Evolutionary conservation across 148 eudicot genomes (phyloP), one percentile per base, ranked within the genome.

Genomic region (Limonium bicolor): DNA sequence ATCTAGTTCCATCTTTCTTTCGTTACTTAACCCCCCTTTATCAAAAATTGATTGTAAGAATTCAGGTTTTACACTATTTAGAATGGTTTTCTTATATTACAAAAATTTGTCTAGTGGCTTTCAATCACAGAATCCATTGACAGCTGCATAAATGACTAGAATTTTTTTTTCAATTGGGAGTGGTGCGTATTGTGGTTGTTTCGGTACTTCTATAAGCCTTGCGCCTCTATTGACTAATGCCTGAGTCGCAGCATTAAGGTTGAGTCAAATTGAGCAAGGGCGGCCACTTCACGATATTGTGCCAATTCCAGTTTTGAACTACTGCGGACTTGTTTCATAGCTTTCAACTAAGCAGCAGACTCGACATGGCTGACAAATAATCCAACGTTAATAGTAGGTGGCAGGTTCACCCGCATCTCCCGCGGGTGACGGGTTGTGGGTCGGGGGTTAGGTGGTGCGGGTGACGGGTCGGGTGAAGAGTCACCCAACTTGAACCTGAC

Each of bases 111-210:
- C 44, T 40, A 33, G 19, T 48, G 53, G 39, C 39, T 17, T 48
- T 48, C 39, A 17, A 48, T 48, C 53, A 48, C 39, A 48, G 39
- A 48, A 48, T 48, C 53, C 53, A 48, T 48, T 48, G 53, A 48
- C 53, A 48, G 26, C 12, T 33, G 53, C 39, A 32, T 48, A 48
- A 48, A 48, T 48, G 25, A 48, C 40, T 1, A 48, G 16, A 48
- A 32, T 29, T 31, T 31, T 0, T 48, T 48, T 32, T 48, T 48
- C 53, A 32, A 48, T 48, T 48, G 27, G 27, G 25, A 43, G 27
- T 43, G 28, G 27, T 43, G 48, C 48, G 25, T 43, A n/a, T n/a
- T n/a, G n/a, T n/a, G n/a, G n/a, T n/a, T n/a, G n/a, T n/a, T n/a
- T n/a, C n/a, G n/a, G n/a, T n/a, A n/a, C n/a, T n/a, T n/a, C n/a